A percentile compares a stretch with the other conserved stretches of the same genome.
Evolutionary conservation across 495 filamentous ascomycete genomes (phyloP).

Genomic region (Sphaerosporella brunnea): DNA sequence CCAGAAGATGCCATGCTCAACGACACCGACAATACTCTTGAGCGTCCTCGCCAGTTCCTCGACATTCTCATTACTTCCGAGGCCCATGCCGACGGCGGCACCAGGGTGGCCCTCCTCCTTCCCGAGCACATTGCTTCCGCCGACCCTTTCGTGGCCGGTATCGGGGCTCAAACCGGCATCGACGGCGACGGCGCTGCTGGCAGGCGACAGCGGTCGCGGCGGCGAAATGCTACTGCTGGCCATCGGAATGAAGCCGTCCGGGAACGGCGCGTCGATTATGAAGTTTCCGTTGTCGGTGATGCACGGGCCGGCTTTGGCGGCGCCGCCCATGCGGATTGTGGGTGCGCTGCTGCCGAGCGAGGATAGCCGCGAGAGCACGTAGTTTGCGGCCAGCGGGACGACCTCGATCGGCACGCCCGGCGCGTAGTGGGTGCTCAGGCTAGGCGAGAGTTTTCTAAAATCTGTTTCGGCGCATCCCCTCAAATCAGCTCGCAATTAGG

Average conservation of each 20-base stretch:
- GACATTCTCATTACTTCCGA: slow-evolving; percentile 40
- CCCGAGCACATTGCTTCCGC: slow-evolving; percentile 18
- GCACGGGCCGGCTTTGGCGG: slow-evolving; percentile 58
- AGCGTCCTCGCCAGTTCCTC: slow-evolving; percentile 50
- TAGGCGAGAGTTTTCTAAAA: slow-evolving; percentile 64
- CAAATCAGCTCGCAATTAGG: not conserved
- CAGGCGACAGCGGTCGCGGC: slow-evolving; percentile 27
- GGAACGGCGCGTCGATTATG: slow-evolving; percentile 83
- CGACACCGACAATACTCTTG: slow-evolving; percentile 67
- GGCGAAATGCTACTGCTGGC: slow-evolving; percentile 57
- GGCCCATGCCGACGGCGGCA: slow-evolving; percentile 27
- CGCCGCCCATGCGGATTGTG: slow-evolving; percentile 45
- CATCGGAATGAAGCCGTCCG: slow-evolving; percentile 41
- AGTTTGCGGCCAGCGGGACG: slow-evolving; percentile 56
- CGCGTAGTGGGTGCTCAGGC: slow-evolving; percentile 59
- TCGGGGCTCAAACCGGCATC: slow-evolving; percentile 18
- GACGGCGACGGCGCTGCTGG: slow-evolving; percentile 11
- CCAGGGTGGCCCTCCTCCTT: slow-evolving; percentile 28
- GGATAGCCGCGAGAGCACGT: slow-evolving; percentile 48
- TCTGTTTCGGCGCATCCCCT: slow-evolving; percentile 32
- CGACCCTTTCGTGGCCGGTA: slow-evolving; percentile 19
- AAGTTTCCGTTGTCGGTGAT: slow-evolving; percentile 90
- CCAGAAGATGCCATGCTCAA: slow-evolving; percentile 82
- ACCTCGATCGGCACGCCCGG: slow-evolving; percentile 83
- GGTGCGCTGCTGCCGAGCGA: slow-evolving; percentile 54